Evolutionary conservation across 495 filamentous ascomycete species (phyloP).

Genomic region (Xylaria castorea): DNA sequence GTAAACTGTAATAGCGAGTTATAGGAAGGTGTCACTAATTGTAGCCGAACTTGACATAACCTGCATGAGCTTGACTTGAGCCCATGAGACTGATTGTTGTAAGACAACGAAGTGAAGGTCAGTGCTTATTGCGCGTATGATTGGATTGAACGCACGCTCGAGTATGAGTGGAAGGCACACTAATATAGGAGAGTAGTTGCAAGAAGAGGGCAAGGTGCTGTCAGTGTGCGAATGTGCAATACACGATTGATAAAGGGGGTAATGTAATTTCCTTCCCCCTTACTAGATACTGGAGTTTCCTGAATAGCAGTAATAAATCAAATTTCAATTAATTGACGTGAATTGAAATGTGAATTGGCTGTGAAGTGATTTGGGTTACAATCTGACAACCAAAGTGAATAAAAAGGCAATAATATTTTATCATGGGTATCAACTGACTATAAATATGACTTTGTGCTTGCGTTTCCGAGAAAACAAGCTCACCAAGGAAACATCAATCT

Average conservation of each 20-base stretch:
- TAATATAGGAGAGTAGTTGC: background rate
- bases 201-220: background rate
- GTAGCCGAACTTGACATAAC: background rate
- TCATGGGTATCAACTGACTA: conserved; percentile 39
- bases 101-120: background rate
- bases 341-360: no score
- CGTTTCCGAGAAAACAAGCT: conserved; percentile 13
- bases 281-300: background rate
- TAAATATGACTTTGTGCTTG: conserved; percentile 26
- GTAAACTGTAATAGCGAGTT: background rate
- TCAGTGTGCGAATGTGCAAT: background rate
- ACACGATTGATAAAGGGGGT: background rate
- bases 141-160: background rate
- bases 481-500: background rate
- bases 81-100: background rate
- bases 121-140: background rate
- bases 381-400: background rate
- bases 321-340: background rate
- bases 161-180: background rate
- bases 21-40: background rate
- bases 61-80: background rate
- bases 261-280: background rate
- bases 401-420: conserved; percentile 2
- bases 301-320: background rate
- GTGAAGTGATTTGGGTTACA: background rate